phyloP scores from a whole-genome alignment of 768 basidiomycete species.

The Xerocomus potaroensis region DNA sequence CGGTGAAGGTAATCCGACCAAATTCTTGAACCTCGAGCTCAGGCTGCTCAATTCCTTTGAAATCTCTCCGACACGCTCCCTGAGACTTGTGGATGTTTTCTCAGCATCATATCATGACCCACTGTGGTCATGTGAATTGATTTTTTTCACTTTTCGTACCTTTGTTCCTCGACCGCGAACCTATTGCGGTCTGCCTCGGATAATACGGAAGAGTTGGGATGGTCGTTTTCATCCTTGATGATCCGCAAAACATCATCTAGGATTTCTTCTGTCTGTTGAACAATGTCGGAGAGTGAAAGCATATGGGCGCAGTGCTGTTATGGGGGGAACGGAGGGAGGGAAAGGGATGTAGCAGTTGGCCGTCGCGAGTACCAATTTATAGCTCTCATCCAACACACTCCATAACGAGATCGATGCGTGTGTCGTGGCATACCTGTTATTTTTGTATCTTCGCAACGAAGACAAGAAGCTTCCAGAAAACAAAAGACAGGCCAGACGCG shows the following conservation, averaged over 20 bases:
- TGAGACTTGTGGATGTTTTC: slow-evolving; percentile 1
- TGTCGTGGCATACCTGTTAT: slow-evolving; percentile 1
- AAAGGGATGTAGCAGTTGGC: no score
- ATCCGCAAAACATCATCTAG: not conserved
- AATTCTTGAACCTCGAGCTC: not conserved
- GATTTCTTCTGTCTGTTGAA: not conserved
- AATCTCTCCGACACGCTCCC: no score
- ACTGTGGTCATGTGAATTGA: not conserved
- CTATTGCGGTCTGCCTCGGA: slow-evolving; percentile 2
- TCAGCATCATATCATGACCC: no score
- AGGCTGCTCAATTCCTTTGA: no score
- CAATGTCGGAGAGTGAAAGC: slow-evolving; percentile 1
- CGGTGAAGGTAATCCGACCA: slow-evolving; percentile 3
- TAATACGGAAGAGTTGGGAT: not conserved
- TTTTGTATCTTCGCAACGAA: slow-evolving; percentile 12
- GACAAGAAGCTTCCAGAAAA: slow-evolving; percentile 9
- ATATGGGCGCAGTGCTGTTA: slow-evolving; percentile 1
- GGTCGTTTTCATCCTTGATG: not conserved
- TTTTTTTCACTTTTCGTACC: slow-evolving; percentile 1
- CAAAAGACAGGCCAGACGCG: slow-evolving; percentile 13
- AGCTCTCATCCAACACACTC: not conserved
- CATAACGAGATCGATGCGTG: not conserved
- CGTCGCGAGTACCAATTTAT: slow-evolving; percentile 9
- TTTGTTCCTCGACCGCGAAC: slow-evolving; percentile 2
- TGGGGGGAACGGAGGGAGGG: not conserved